These are phyloP conservation scores for Sporothrix mexicana DNA, from an alignment of 2,329 filamentous ascomycete genomes.

Conservation along the genomic window DNA sequence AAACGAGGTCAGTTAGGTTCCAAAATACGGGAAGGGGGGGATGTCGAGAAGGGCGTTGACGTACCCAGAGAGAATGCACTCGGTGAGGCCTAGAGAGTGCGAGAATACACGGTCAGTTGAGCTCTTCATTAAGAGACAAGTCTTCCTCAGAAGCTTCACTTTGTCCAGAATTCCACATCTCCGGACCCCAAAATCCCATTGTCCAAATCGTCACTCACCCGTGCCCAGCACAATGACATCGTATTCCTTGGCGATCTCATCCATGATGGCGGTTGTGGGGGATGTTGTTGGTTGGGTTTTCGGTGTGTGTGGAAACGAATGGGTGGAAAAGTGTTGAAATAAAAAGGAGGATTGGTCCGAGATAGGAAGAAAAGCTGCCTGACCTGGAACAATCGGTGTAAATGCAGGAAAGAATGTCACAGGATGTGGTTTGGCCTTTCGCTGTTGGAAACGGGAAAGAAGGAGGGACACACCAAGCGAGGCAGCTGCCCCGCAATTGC, in stretches of 20 bases:
- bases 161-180: not conserved
- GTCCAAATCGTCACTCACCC: slow-evolving; percentile 62
- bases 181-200: not conserved
- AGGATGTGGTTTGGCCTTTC: slow-evolving; percentile 23
- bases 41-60: slow-evolving; percentile 8
- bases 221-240: slow-evolving; percentile 98
- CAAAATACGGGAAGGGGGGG: not conserved
- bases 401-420: slow-evolving; percentile 21
- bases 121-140: not conserved
- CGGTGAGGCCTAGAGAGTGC: slow-evolving; percentile 75
- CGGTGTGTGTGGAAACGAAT: not conserved
- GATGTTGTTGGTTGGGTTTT: slow-evolving; percentile 3
- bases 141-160: not conserved
- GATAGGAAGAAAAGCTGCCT: not conserved
- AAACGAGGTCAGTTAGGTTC: slow-evolving; percentile 15
- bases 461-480: slow-evolving; percentile 26
- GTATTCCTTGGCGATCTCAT: slow-evolving; percentile 98
- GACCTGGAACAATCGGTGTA: slow-evolving; percentile 33
- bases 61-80: slow-evolving; percentile 97
- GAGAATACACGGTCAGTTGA: not conserved
- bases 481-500: slow-evolving; percentile 34
- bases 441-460: slow-evolving; percentile 35
- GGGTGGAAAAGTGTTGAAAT: not conserved
- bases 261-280: slow-evolving; percentile 65
- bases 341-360: not conserved